Evolutionary conservation across 31 red algal species (phyloP).

Genomic region (Asparagopsis taxiformis): DNA sequence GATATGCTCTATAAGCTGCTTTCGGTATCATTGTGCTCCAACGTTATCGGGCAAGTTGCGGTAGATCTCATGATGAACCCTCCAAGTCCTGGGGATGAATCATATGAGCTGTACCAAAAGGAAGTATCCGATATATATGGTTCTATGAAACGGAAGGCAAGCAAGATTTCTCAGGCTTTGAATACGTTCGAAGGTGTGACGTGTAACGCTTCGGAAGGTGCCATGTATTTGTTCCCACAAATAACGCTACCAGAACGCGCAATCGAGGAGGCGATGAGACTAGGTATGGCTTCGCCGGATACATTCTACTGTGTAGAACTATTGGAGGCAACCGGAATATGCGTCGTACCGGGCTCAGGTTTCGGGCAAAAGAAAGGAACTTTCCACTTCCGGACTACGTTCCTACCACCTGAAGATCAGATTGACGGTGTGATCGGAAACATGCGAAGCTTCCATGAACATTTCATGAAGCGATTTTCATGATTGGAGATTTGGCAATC

Average conservation of each 20-base stretch:
- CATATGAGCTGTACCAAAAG: slow-evolving; percentile 63
- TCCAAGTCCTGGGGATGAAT: slow-evolving; percentile 68
- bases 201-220: slow-evolving; percentile 76
- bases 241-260: slow-evolving; percentile 70
- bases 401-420: slow-evolving; percentile 84
- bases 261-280: slow-evolving; percentile 36
- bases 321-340: slow-evolving; percentile 88
- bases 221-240: slow-evolving; percentile 94
- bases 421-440: slow-evolving; percentile 52
- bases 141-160: slow-evolving; percentile 42
- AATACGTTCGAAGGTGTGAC: slow-evolving; percentile 72
- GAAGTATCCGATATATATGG: slow-evolving; percentile 66
- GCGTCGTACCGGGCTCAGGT: slow-evolving; percentile 95
- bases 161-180: slow-evolving; percentile 49
- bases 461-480: slow-evolving; percentile 73
- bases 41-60: slow-evolving; percentile 79
- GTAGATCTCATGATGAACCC: slow-evolving; percentile 83
- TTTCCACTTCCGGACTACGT: slow-evolving; percentile 90
- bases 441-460: slow-evolving; percentile 60
- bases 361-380: slow-evolving; percentile 79
- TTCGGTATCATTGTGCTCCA: slow-evolving; percentile 85
- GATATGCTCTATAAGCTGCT: slow-evolving; percentile 75
- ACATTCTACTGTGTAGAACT: slow-evolving; percentile 77
- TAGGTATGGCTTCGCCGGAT: slow-evolving; percentile 64
- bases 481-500: too few species aligned